Evolutionary conservation across 495 filamentous ascomycete genomes (phyloP).

Genomic region (Paragyromitra xinjiangensis): DNA sequence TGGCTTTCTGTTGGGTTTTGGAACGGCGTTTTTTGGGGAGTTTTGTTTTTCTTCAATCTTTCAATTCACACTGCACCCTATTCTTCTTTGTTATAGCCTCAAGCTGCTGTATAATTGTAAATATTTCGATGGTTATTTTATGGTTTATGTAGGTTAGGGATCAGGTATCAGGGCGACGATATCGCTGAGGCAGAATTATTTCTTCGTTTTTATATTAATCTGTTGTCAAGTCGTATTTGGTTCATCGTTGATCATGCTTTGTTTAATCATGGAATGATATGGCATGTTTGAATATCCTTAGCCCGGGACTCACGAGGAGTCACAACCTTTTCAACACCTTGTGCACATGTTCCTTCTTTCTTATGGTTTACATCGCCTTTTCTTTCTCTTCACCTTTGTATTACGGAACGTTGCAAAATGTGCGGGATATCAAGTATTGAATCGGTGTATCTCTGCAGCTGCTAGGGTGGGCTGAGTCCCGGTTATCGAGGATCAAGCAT

Average conservation of each 20-base stretch:
- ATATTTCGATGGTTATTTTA: conserved; percentile 18
- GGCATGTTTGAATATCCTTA: background rate
- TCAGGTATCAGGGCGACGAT: background rate
- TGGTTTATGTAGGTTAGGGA: conserved; percentile 2
- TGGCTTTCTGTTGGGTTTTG: conserved; percentile 5
- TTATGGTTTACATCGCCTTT: background rate
- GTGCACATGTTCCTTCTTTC: background rate
- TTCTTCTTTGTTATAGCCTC: conserved; percentile 1
- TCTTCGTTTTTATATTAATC: background rate
- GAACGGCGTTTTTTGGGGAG: conserved; percentile 12
- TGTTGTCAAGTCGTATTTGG: background rate
- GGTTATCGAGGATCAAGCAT: background rate
- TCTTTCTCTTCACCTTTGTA: background rate
- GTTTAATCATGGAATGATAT: background rate
- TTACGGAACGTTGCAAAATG: background rate
- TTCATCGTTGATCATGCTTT: background rate
- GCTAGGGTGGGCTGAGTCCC: background rate
- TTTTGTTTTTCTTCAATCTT: background rate
- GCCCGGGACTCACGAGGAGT: background rate
- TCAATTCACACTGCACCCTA: conserved; percentile 23
- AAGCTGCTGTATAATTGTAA: conserved; percentile 24
- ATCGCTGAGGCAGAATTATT: background rate
- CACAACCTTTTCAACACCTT: background rate
- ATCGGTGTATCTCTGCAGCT: too few relatives aligned
- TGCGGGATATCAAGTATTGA: background rate